Evolutionary conservation across 2,329 filamentous ascomycete species (phyloP), one percentile per base, ranked within the genome.

Genomic region (Paraconiothyrium sp.): DNA sequence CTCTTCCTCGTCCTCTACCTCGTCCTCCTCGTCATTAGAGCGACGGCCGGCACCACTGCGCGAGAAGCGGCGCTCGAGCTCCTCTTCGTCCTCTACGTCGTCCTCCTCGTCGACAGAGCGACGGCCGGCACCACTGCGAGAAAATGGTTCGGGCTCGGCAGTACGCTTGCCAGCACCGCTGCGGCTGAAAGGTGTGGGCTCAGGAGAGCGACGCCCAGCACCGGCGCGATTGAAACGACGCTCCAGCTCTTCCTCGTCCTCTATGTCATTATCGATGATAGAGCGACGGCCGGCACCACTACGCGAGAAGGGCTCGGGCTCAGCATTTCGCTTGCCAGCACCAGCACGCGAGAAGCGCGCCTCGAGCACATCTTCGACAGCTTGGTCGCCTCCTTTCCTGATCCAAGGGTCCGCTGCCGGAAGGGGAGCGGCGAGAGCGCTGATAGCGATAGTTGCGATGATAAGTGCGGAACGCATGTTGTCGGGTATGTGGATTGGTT

Each of bases 361-460:
- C 8, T 51, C 49, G 10, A 51, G 4, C 7, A 39, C 49, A 10
- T 49, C 47, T 16, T 49, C 47, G 6, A 30, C 27, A 30, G 27
- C 27, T 30, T 30, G 27, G 27, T 30, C 27, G 27, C 27, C 27
- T 30, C 27, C 27, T 30, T 30, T 30, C 27, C 27, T 30, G 27
- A 30, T 30, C 27, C 27, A 30, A 30, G 27, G 27, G 1, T 27
- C 37, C 13, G 27, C 27, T 16, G 27, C 39, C 3, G 24, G 20
- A 22, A 54, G 37, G 10, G 51, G 51, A 20, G 54, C 43, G n/a
- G 54, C 54, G 9, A 56, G 30, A 4, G 16, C 1, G 10, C 16
- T 16, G 27, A 56, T 27, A 16, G 54, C 54, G 35, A 56, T 47
- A 47, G 54, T 56, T 7, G 54, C 54, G 43, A 56, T 35, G 54